Evolutionary conservation across 345 rosid genomes (phyloP), one percentile per base, ranked within the genome.

Genomic region (Raphanus sativus): DNA sequence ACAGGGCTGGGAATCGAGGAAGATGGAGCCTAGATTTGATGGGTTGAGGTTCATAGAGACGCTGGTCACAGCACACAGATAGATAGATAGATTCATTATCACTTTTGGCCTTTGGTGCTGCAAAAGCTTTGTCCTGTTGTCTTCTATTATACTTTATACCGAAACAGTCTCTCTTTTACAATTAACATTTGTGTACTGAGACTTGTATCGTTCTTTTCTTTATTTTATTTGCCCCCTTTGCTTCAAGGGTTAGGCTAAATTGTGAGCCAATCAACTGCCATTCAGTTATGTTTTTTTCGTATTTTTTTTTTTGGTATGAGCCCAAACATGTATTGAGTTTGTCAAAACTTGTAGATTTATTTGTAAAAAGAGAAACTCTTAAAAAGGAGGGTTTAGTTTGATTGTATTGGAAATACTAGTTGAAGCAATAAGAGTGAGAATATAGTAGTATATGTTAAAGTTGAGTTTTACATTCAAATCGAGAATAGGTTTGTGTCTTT

Each of bases 1-100:
- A 1, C 73, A 77, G 81, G 80, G n/a, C 7, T 81, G 80, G 88
- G 80, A 84, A 3, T 60, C 74, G 48, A 78, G 73, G 55, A 65
- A 56, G 54, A 56, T 63, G 70, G 87, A 91, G 38, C 90, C 96
- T 1, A 87, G 86, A 70, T 89, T 89, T 70, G 96, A 93, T 28
- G 98, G 96, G 3, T 81, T 93, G 76, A 84, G 92, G 79, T 93
- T 91, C 84, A 91, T 93, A 4, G 98, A 91, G 82, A 93, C 97
- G 33, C 83, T 93, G 84, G 78, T 93, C 55, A 93, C 98, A 17
- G 91, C 91, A 73, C 98, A 93, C 80, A 38, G 45, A 52, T 52
- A 50, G 56, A 52, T 52, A 50, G 56, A 83, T 93, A 75, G 86
- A 45, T 61, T 34, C 70, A 29, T 59, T 30, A 62, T 62, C 65